Conservation (phyloP, 257 asterid species). For the Salvia rosmarinus region DNA sequence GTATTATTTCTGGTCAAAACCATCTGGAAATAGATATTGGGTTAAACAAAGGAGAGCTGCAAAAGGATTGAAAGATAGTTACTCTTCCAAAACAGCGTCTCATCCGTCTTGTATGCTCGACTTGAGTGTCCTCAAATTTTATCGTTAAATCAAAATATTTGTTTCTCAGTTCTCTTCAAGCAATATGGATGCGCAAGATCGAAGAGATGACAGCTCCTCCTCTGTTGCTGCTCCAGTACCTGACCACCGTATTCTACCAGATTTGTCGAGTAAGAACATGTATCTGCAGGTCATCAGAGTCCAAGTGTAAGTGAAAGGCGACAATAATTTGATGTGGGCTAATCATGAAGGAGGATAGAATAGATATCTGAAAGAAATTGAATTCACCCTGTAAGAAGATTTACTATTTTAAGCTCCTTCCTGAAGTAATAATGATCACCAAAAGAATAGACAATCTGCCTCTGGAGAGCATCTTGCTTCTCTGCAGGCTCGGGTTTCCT, state of each 20-base stretch:
- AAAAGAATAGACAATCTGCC: constrained; percentile 67
- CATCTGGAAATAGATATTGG: background rate
- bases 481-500: constrained; percentile 62
- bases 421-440: constrained; percentile 91
- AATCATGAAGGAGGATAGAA: background rate
- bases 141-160: background rate
- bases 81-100: constrained; percentile 5
- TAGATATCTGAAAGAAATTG: constrained; percentile 1
- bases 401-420: constrained; percentile 82
- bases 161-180: constrained; percentile 53
- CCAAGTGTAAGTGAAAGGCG: background rate
- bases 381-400: constrained; percentile 84
- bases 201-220: constrained; percentile 77
- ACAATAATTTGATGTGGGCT: background rate
- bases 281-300: constrained; percentile 52
- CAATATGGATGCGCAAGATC: constrained; percentile 69
- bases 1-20: background rate
- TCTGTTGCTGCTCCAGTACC: constrained; percentile 77
- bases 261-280: constrained; percentile 74
- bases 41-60: background rate
- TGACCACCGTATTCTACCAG: constrained; percentile 92
- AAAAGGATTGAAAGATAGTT: background rate
- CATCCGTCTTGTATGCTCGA: constrained; percentile 7
- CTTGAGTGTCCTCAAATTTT: constrained; percentile 1
- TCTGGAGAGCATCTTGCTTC: constrained; percentile 49